Percentiles rank a stretch among this genome's conserved stretches.
Conservation (phyloP, 768 basidiomycete genomes). For the Boletus reticulatus region DNA sequence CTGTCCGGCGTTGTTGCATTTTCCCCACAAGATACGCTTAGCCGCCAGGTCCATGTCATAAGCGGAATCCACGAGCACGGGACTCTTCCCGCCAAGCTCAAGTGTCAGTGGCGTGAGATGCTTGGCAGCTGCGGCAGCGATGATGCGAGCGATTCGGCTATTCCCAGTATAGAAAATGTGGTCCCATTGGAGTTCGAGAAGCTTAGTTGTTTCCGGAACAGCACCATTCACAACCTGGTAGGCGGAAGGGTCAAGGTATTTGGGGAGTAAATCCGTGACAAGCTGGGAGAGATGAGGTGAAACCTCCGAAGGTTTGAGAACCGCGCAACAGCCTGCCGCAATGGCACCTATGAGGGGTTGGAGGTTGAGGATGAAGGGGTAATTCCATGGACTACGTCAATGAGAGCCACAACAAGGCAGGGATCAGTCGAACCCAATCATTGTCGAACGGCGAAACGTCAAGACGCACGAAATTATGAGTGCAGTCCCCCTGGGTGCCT, state of each 20-base stretch:
- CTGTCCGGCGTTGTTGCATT: slow-evolving; percentile 65
- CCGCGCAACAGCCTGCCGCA: slow-evolving; percentile 66
- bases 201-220: slow-evolving; percentile 37
- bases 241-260: slow-evolving; percentile 50
- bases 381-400: slow-evolving; percentile 60
- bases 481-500: slow-evolving; percentile 59
- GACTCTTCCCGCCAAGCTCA: slow-evolving; percentile 41
- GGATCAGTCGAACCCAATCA: not conserved
- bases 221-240: slow-evolving; percentile 54
- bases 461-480: slow-evolving; percentile 55
- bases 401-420: not conserved
- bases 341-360: slow-evolving; percentile 70
- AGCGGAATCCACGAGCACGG: slow-evolving; percentile 43
- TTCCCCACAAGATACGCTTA: slow-evolving; percentile 66
- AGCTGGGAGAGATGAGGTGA: slow-evolving; percentile 47
- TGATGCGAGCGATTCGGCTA: slow-evolving; percentile 22
- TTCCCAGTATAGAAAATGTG: slow-evolving; percentile 41
- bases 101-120: slow-evolving; percentile 35
- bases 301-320: slow-evolving; percentile 65
- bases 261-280: slow-evolving; percentile 52
- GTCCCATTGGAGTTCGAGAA: slow-evolving; percentile 31
- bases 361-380: slow-evolving; percentile 52
- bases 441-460: not conserved
- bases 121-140: slow-evolving; percentile 26
- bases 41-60: slow-evolving; percentile 51